Conservation (phyloP, 306 rosid species). For the Quercus variabilis region DNA sequence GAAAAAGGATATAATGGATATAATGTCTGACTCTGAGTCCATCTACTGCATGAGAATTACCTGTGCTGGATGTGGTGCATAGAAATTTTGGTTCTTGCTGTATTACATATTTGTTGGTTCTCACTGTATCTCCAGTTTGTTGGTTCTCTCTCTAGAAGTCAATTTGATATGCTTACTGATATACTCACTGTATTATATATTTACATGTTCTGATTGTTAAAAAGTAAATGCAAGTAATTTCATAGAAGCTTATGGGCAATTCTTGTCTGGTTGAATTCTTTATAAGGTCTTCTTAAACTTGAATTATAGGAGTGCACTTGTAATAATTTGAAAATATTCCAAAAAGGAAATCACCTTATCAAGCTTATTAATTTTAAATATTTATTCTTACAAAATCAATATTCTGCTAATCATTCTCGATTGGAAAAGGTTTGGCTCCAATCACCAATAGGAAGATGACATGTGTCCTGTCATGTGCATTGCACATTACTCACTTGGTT, state of each 20-base stretch:
- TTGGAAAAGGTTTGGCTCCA: too few relatives aligned
- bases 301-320: neutral
- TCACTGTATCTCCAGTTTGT: slow-evolving; percentile 3
- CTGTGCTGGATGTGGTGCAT: neutral
- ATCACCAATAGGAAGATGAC: too few relatives aligned
- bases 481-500: too few relatives aligned
- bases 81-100: slow-evolving; percentile 15
- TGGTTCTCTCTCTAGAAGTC: slow-evolving; percentile 13
- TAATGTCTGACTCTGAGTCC: slow-evolving; percentile 6
- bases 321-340: neutral
- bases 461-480: too few relatives aligned
- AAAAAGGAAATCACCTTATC: neutral
- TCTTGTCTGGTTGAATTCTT: neutral
- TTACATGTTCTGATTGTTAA: neutral
- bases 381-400: neutral
- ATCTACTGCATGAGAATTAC: slow-evolving; percentile 2
- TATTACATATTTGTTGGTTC: neutral
- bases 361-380: neutral
- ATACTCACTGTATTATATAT: slow-evolving; percentile 8
- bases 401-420: neutral
- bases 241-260: neutral
- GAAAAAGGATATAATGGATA: neutral
- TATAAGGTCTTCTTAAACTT: neutral
- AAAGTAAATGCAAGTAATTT: neutral
- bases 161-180: slow-evolving; percentile 8